These are phyloP conservation scores for Serendipita indica DNA, from an alignment of 768 basidiomycete species.

Conservation along the genomic window DNA sequence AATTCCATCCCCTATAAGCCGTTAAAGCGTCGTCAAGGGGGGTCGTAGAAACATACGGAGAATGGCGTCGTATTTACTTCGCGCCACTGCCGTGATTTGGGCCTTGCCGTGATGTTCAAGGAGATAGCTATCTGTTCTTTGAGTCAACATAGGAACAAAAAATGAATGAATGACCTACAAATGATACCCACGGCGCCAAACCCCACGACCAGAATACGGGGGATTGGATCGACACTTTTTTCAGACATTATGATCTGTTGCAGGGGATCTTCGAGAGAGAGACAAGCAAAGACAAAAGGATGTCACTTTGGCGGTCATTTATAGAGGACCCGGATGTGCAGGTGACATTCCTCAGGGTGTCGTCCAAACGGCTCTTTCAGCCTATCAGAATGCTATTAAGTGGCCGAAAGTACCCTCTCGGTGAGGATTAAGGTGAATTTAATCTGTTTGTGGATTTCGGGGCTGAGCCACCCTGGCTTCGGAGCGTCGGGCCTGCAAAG, in stretches of 20 bases:
- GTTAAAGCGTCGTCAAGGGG: conserved; percentile 2
- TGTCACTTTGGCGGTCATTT: too few species aligned
- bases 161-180: conserved; percentile 28
- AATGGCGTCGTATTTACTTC: conserved; percentile 49
- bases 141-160: neutral
- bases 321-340: too few species aligned
- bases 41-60: conserved; percentile 25
- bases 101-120: conserved; percentile 42
- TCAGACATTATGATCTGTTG: too few species aligned
- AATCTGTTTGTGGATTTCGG: too few species aligned
- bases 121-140: conserved; percentile 35
- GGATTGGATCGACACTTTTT: too few species aligned
- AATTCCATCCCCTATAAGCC: conserved; percentile 35
- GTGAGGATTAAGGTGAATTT: too few species aligned
- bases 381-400: too few species aligned
- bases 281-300: neutral
- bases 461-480: too few species aligned
- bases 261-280: neutral
- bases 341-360: too few species aligned
- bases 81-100: conserved; percentile 55
- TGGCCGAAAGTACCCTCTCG: too few species aligned
- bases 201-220: conserved; percentile 14
- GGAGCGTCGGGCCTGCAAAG: too few species aligned
- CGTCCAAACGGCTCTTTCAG: too few species aligned
- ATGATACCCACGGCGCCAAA: conserved; percentile 53